Evolutionary conservation across 305 asterid species (phyloP).

Genomic region (Salvia sclarea): DNA sequence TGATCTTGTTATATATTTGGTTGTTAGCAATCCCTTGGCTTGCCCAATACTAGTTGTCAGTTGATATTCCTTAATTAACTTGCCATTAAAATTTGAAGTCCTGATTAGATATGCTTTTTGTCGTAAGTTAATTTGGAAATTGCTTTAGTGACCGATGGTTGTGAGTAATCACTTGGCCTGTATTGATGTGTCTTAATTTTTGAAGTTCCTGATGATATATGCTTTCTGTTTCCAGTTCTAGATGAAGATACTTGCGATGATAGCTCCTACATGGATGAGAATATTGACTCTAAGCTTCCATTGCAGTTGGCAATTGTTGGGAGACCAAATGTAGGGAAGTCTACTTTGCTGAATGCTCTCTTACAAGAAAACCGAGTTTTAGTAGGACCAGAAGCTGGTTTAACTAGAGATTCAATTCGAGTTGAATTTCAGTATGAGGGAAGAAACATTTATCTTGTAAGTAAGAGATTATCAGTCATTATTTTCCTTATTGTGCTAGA

Average conservation of each 20-base stretch:
- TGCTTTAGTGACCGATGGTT: too few species aligned
- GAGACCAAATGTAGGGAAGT: conserved; percentile 92
- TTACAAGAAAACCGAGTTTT: conserved; percentile 92
- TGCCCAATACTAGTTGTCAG: conserved; percentile 10
- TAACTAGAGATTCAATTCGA: conserved; percentile 93
- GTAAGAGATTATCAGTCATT: conserved; percentile 30
- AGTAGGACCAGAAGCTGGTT: conserved; percentile 97
- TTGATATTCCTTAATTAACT: conserved; percentile 8
- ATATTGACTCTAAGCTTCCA: conserved; percentile 63
- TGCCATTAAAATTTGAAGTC: neutral
- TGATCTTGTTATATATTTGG: too few species aligned
- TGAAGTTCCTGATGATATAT: conserved; percentile 19
- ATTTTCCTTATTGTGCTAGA: conserved; percentile 20
- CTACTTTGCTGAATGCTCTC: conserved; percentile 79
- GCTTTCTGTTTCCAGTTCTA: conserved; percentile 33
- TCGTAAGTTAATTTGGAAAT: too few species aligned
- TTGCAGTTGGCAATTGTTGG: conserved; percentile 94
- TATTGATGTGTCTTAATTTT: neutral
- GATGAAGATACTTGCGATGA: conserved; percentile 45
- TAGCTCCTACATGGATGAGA: conserved; percentile 45
- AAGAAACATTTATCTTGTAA: conserved; percentile 76
- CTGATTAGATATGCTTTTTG: too few species aligned
- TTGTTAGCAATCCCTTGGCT: conserved; percentile 2
- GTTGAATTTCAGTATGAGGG: conserved; percentile 84
- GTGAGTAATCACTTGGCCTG: neutral